Evolutionary conservation across 495 filamentous ascomycete species (phyloP).

Genomic region (Aspergillus carlsbadensis): DNA sequence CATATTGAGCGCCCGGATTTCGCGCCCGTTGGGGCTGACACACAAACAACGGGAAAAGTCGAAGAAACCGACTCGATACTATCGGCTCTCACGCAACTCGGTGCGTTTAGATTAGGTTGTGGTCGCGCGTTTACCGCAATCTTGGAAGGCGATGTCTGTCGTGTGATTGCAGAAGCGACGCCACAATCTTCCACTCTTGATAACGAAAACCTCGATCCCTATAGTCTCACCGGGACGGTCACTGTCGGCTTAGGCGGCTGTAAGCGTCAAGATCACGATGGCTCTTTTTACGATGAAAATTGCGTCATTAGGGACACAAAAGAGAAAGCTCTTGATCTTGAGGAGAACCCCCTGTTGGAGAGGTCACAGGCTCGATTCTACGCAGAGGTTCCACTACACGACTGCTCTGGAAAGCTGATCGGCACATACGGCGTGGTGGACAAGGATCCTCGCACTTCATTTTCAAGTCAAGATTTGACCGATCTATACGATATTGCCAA

Average conservation of each 20-base stretch:
- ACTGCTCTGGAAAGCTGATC: slow-evolving; percentile 54
- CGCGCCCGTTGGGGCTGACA: background rate
- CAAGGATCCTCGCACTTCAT: slow-evolving; percentile 37
- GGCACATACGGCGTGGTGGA: slow-evolving; percentile 62
- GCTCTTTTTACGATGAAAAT: slow-evolving; percentile 23
- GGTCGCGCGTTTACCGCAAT: slow-evolving; percentile 54
- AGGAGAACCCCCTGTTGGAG: slow-evolving; percentile 31
- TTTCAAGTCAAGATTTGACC: slow-evolving; percentile 20
- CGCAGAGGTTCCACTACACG: slow-evolving; percentile 59
- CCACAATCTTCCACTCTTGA: background rate
- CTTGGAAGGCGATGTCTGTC: slow-evolving; percentile 51
- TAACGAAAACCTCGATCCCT: no score
- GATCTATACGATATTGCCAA: slow-evolving; percentile 26
- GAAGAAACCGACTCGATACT: slow-evolving; percentile 52
- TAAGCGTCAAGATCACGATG: background rate
- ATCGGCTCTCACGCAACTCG: slow-evolving; percentile 62
- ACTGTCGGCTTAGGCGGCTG: no score
- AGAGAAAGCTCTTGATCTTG: slow-evolving; percentile 41
- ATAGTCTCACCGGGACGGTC: no score
- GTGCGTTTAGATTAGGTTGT: slow-evolving; percentile 49
- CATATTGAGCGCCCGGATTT: background rate
- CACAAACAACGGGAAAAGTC: background rate
- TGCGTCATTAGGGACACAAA: slow-evolving; percentile 48
- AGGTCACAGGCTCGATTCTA: slow-evolving; percentile 53
- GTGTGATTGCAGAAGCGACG: slow-evolving; percentile 62